phyloP scores from a whole-genome alignment of 306 rosid genomes.

The Cajanus cajan region DNA sequence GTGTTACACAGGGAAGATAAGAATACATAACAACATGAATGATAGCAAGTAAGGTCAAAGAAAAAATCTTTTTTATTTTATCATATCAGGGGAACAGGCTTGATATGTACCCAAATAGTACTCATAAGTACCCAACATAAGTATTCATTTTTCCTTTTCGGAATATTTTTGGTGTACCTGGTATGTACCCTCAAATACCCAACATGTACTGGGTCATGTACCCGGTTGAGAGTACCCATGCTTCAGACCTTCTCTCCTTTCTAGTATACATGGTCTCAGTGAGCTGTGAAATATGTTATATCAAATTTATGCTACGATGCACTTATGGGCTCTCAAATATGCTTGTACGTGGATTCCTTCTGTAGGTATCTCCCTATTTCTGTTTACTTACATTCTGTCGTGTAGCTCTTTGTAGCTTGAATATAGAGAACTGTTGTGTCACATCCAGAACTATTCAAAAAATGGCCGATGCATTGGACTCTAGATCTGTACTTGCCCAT shows the following conservation, averaged over 20 bases:
- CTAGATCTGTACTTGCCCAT: slow-evolving; percentile 62
- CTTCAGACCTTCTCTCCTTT: not conserved
- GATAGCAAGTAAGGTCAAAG: no score
- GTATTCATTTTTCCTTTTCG: no score
- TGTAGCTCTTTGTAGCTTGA: slow-evolving; percentile 78
- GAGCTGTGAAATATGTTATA: not conserved
- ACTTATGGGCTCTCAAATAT: slow-evolving; percentile 4
- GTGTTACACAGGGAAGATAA: no score
- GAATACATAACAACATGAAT: no score
- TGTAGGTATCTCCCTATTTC: slow-evolving; percentile 16
- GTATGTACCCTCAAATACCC: no score
- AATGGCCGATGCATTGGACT: slow-evolving; percentile 66
- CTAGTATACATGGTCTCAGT: slow-evolving; percentile 23
- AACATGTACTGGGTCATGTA: no score
- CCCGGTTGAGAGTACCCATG: no score
- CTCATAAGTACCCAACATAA: no score
- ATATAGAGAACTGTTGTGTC: slow-evolving; percentile 72
- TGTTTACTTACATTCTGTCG: slow-evolving; percentile 26
- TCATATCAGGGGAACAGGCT: no score
- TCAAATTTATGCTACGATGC: not conserved
- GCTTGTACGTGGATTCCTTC: slow-evolving; percentile 24
- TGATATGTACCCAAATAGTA: no score
- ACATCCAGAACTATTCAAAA: slow-evolving; percentile 82
- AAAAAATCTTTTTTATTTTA: no score
- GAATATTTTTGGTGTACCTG: no score